Base-by-base conservation (phyloP, 2,329 filamentous ascomycete genomes). In the Sporothrix dimorphospora region DNA sequence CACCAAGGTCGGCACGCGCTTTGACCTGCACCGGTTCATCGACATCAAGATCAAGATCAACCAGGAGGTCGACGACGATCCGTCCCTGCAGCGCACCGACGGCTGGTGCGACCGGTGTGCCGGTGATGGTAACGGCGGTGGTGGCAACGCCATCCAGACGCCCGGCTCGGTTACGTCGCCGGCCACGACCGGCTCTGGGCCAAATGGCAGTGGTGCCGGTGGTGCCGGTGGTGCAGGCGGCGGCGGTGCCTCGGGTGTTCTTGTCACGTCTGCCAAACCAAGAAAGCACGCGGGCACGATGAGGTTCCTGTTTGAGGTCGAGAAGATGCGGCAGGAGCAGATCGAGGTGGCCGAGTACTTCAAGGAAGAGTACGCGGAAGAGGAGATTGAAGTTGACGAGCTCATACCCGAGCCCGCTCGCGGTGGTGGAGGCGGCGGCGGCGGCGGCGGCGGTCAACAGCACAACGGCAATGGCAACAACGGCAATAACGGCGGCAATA, bases 21-120 rank as follows among this genome's bases (percentile, higher is more conserved):
- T 93, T 80, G 88, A 91, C 63, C 85, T 95, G 57, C 91, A 95
- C 76, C 87, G 87, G 70, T 95, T 97, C 79, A 93, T 98, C 78
- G 89, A 91, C 75, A 90, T 97, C 76, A 93, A 96, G 79, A 97
- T 98, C 75, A 86, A 89, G 30, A 86, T 98, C 74, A 98, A 98
- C 81, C 89, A 92, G 77, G 91, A 97, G 81, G 87, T 94, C 67
- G 90, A 93, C 69, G 83, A 86, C 16, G 83, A 85, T 47, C 83
- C 83, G n/a, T 81, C 86, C 7, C 81, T 89, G 57, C 87, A 88
- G 0, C 90, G 93, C 24, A 91, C 91, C 80, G 87, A 90, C 3
- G 84, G 87, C 75, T 88, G 85, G 81, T 89, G 87, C 76, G 80
- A 84, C n/a, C 80, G 80, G 7, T 89, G 87, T 76, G 83, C 85